These are phyloP conservation scores for Simmondsia chinensis DNA, from an alignment of 148 eudicot genomes.

Conservation along the genomic window DNA sequence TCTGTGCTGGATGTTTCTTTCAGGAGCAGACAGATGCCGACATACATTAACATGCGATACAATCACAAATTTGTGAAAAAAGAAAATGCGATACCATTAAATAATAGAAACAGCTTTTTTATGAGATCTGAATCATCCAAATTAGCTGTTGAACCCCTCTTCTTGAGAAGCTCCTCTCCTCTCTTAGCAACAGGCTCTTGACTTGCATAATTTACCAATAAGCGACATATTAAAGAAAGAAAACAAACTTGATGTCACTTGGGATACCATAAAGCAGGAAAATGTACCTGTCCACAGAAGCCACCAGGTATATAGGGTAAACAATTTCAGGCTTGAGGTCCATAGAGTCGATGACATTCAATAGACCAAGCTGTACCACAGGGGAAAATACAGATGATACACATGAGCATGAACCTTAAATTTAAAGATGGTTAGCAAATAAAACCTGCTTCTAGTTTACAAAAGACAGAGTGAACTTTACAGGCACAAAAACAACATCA, in stretches of 20 bases:
- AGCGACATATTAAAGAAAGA: too few relatives aligned
- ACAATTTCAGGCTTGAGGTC: constrained; percentile 60
- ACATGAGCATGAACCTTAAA: too few relatives aligned
- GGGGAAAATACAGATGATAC: too few relatives aligned
- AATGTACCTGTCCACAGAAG: constrained; percentile 68
- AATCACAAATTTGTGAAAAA: neutral
- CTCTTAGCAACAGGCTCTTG: constrained; percentile 77
- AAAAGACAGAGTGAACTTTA: too few relatives aligned
- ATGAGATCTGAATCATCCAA: constrained; percentile 68
- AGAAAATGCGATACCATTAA: constrained; percentile 61
- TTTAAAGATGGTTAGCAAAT: too few relatives aligned
- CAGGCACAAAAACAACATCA: neutral
- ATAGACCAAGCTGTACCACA: constrained; percentile 70
- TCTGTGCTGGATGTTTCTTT: too few relatives aligned
- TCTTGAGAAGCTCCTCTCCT: constrained; percentile 91
- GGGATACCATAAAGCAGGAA: constrained; percentile 6
- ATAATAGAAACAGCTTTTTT: constrained; percentile 56
- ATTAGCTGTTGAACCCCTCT: constrained; percentile 69
- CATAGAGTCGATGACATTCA: constrained; percentile 68
- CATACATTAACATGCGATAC: neutral
- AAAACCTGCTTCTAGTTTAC: too few relatives aligned
- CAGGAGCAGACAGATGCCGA: neutral
- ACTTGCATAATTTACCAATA: constrained; percentile 34
- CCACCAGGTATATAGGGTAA: constrained; percentile 70
- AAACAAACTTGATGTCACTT: constrained; percentile 1